Conservation (phyloP, 192 early-diverging fungal species). For the Mortierella antarctica region DNA sequence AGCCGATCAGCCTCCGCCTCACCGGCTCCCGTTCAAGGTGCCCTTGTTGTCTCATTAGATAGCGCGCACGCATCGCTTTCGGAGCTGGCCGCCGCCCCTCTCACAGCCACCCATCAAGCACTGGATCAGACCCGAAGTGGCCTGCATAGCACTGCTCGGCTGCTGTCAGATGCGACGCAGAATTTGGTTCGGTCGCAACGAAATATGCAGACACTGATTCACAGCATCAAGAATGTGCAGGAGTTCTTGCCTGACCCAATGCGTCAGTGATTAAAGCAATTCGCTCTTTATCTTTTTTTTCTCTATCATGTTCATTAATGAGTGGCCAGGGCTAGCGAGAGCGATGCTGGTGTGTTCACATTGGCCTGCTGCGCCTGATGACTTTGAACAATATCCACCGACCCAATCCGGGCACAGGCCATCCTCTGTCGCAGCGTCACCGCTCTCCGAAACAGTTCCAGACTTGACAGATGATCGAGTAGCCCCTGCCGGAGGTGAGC, state of each 20-base stretch:
- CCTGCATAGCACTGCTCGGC: constrained; percentile 7
- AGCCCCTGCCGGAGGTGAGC: constrained; percentile 73
- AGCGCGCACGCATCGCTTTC: constrained; percentile 16
- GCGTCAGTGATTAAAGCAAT: neutral
- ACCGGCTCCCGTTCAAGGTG: neutral
- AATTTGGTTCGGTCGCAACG: constrained; percentile 3
- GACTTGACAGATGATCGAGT: constrained; percentile 24
- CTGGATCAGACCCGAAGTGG: constrained; percentile 9
- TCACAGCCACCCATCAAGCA: constrained; percentile 10
- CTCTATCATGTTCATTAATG: neutral
- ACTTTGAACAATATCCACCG: constrained; percentile 15
- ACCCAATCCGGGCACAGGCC: constrained; percentile 39
- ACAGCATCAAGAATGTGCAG: constrained; percentile 15
- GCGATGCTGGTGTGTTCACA: too few species aligned
- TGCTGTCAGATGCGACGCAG: constrained; percentile 11
- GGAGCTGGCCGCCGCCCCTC: neutral
- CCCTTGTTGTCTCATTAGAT: constrained; percentile 5
- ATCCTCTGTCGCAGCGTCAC: constrained; percentile 29
- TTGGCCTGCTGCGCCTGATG: too few species aligned
- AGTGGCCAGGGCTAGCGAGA: neutral
- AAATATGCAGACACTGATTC: constrained; percentile 8
- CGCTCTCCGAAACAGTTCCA: constrained; percentile 26
- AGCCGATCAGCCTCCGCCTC: neutral
- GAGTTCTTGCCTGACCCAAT: constrained; percentile 16
- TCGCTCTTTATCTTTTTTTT: neutral